phyloP scores from a whole-genome alignment of 345 rosid genomes.

The Eucalyptus tenuipes region DNA sequence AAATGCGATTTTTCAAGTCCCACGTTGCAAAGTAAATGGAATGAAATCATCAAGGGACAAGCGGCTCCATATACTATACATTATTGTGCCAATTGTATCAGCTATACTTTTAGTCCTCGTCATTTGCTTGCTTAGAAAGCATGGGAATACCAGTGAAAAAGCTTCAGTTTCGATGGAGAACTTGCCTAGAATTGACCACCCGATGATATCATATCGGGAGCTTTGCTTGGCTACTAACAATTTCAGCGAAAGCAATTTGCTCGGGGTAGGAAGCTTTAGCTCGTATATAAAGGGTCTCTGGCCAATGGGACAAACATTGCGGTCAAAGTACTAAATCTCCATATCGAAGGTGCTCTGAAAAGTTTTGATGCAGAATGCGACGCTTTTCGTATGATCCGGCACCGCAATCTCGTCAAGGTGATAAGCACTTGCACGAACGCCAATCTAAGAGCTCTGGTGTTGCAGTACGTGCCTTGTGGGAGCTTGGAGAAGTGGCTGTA shows the following conservation, averaged over 20 bases:
- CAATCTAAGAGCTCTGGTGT: neutral
- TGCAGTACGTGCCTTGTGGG: neutral
- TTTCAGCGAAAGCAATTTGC: neutral
- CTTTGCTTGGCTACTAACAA: neutral
- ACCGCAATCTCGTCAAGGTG: slow-evolving; percentile 3
- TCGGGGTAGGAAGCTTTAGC: neutral
- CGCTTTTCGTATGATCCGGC: neutral
- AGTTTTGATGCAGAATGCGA: slow-evolving; percentile 2
- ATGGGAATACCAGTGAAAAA: fast-evolving
- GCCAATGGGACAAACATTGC: neutral
- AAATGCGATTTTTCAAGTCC: neutral
- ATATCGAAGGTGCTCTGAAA: neutral
- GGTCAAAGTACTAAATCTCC: neutral
- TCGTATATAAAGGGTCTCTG: neutral
- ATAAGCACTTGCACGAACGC: neutral
- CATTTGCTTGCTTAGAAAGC: neutral
- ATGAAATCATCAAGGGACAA: neutral
- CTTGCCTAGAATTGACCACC: neutral
- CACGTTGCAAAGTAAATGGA: neutral
- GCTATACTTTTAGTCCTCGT: fast-evolving
- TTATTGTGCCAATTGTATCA: neutral
- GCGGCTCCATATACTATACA: neutral
- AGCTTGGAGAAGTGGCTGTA: neutral
- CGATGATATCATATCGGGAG: neutral
- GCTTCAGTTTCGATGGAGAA: neutral